Evolutionary conservation across 2,329 filamentous ascomycete species (phyloP), one percentile per base, ranked within the genome.

Genomic region (Aureobasidium leucospermi): DNA sequence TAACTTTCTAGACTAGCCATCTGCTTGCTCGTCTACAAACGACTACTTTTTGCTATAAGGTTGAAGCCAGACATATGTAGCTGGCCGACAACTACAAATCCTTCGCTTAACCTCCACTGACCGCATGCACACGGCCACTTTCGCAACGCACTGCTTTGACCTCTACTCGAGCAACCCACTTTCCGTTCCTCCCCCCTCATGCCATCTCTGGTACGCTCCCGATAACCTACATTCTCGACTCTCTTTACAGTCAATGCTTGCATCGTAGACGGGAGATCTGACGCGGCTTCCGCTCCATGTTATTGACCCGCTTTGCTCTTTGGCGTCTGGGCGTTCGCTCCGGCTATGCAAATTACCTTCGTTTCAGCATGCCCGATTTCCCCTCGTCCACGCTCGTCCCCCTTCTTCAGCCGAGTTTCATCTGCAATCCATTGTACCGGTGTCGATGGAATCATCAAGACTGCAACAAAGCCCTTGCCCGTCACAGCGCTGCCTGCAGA

Each of bases 291-390:
- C 51, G 51, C 39, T 42, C 38, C 51, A 43, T 55, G 39, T 29
- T 55, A 55, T 43, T 34, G 39, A 57, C 42, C 41, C 52, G 52
- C 55, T 41, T 29, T 15, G 31, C 15, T 41, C n/a, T 2, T 19
- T 58, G 55, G 31, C 42, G 43, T 48, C 55, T 58, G 43, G 36
- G 55, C 42, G 42, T 58, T 36, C 16, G 23, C 31, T 34, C 41
- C 52, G 41, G 28, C 29, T 41, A 42, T 55, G 51, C 51, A 56
- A 56, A 46, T 56, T 56, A 41, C 55, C 55, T 48, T 38, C 55
- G 55, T 58, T 58, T 58, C 55, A 58, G 55, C 55, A 43, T 39
- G 43, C 55, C 55, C 34, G 32, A 58, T 19, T 47, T 6, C 42
- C 42, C 43, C 16, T 48, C 32, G 29, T n/a, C 55, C 42, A 34